A percentile compares a stretch with the other conserved stretches of the same genome.
phyloP scores from a whole-genome alignment of 345 rosid genomes.

The Gynandropsis gynandra region DNA sequence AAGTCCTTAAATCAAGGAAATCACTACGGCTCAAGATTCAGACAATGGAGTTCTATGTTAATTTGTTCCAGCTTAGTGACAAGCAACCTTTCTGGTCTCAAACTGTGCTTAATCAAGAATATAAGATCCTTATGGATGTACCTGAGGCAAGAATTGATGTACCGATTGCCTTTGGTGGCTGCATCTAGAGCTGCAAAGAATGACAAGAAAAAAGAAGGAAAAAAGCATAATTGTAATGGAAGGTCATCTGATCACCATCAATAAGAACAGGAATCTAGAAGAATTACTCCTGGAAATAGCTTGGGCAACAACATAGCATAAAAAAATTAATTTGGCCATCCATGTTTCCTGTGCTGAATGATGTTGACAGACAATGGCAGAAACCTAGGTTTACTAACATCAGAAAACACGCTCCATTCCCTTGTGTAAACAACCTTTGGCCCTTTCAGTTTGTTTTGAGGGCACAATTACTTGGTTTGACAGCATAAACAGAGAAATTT shows the following conservation, averaged over 20 bases:
- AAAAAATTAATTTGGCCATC: background rate
- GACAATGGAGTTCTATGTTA: too few species aligned
- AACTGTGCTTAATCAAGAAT: background rate
- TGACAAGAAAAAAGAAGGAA: conserved; percentile 4
- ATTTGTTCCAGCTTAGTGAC: background rate
- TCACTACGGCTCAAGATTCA: too few species aligned
- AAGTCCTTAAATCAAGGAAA: too few species aligned
- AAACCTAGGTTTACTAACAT: background rate
- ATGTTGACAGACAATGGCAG: background rate
- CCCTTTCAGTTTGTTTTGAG: too few species aligned
- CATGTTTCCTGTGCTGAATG: background rate
- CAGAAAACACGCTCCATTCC: background rate
- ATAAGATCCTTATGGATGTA: conserved; percentile 18
- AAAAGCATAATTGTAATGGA: background rate
- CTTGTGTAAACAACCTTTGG: too few species aligned
- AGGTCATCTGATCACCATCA: background rate
- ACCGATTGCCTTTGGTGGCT: conserved; percentile 82
- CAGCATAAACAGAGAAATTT: too few species aligned
- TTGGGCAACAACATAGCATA: background rate
- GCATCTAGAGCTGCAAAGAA: conserved; percentile 63
- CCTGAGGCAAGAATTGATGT: conserved; percentile 92
- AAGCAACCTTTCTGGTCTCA: background rate
- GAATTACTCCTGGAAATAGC: background rate
- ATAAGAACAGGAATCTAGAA: background rate
- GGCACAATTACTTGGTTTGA: too few species aligned